Evolutionary conservation across 2,329 filamentous ascomycete species (phyloP).

Genomic region (Peltaster fructicola): DNA sequence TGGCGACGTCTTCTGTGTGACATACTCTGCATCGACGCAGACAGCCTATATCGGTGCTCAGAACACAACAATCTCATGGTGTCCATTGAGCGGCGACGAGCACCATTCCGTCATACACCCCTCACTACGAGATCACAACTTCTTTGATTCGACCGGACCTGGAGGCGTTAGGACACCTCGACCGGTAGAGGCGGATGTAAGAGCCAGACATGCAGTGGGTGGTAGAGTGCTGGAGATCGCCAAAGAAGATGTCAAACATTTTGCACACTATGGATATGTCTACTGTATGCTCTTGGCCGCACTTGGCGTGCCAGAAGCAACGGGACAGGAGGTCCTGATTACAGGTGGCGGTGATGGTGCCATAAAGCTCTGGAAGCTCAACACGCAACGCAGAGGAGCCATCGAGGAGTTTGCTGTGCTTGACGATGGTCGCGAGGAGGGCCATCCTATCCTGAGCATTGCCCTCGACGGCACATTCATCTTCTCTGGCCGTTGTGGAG

Average conservation of each 20-base stretch:
- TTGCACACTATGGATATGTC: conserved; percentile 88
- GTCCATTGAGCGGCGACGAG: conserved; percentile 26
- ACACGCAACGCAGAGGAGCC: conserved; percentile 38
- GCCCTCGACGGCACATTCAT: conserved; percentile 80
- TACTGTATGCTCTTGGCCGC: conserved; percentile 86
- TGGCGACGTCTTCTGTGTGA: conserved; percentile 90
- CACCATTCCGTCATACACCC: conserved; percentile 29
- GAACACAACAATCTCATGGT: conserved; percentile 91
- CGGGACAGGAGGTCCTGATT: conserved; percentile 62
- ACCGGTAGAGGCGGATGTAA: conserved; percentile 38
- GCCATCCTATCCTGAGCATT: conserved; percentile 55
- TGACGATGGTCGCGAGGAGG: conserved; percentile 39
- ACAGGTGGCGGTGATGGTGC: conserved; percentile 87
- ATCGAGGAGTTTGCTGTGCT: conserved; percentile 53
- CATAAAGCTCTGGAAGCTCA: conserved; percentile 80
- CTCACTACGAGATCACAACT: conserved; percentile 71
- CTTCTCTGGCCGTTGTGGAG: conserved; percentile 75
- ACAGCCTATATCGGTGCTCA: conserved; percentile 85
- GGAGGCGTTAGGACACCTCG: conserved; percentile 65
- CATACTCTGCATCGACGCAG: conserved; percentile 61
- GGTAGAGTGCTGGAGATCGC: conserved; percentile 64
- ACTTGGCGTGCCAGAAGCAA: conserved; percentile 50
- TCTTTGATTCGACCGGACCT: conserved; percentile 81
- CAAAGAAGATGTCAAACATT: conserved; percentile 62
- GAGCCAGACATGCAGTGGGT: conserved; percentile 33